Base-by-base conservation (phyloP, 495 filamentous ascomycete genomes). In the Penicillium verhagenii region DNA sequence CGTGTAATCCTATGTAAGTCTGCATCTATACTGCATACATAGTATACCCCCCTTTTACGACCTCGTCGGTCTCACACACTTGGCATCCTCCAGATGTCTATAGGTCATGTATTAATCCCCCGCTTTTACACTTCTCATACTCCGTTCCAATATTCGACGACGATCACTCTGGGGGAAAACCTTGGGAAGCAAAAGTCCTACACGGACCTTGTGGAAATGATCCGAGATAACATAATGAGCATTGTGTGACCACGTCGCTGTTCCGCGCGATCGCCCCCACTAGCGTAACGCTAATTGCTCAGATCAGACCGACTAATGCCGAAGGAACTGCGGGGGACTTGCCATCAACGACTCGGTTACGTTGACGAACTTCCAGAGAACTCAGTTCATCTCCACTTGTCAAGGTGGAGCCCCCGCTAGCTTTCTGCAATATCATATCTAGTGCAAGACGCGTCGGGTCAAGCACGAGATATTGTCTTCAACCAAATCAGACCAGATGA, bases 361-460 rank as follows among this genome's bases (percentile, higher is more conserved):
- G 14, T 53, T 59, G 26, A 37, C 52, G 55, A 63, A 24, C 26
- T 54, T 47, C 24, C 51, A 52, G 47, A 44, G 47, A 44, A 42
- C n/a, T n/a, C 19, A 53, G 20, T 23, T 0, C 25, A 16, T 35
- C 6, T 35, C 33, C 14, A 24, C 20, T 24, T 20, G 31, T 4
- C 14, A 35, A 35, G 24, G 56, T 53, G 50, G 45, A 53, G 35
- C 40, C 44, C 18, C 4, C 35, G 13, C 10, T 42, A 42, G 6
- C 18, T 21, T 10, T 42, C 38, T 20, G 38, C 18, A 42, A 21
- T 20, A 21, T 10, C 18, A 3, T 21, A 20, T 10, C 28, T 31
- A 31, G 6, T 42, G 7, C 9, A 21, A 4, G 39, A n/a, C 11
- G 23, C 19, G 23, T 23, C 21, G 1, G 20, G 38, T 43, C 39